Evolutionary conservation across 805 yeast species (phyloP).

Genomic region (Candida ulmi): DNA sequence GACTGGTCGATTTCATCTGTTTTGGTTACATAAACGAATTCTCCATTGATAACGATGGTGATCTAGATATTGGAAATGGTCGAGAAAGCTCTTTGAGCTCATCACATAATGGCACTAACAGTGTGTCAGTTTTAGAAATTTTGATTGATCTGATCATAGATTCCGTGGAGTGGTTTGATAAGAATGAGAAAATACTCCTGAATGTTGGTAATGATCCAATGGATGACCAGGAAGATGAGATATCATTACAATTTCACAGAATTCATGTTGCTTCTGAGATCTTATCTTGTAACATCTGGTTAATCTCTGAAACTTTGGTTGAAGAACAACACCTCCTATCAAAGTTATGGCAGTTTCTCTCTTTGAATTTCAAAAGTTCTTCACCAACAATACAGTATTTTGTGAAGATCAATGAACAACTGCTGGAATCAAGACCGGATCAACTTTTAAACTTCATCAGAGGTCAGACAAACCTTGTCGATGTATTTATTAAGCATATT

Average conservation of each 20-base stretch:
- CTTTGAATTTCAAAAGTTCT: constrained; percentile 46
- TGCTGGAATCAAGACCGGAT: constrained; percentile 71
- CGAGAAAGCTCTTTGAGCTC: background rate
- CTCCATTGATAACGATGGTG: constrained; percentile 1
- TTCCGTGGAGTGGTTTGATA: constrained; percentile 34
- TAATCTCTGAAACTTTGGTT: constrained; percentile 82
- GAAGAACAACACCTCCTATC: constrained; percentile 59
- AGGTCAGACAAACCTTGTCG: constrained; percentile 53
- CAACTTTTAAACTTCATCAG: constrained; percentile 52
- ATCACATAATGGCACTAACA: background rate
- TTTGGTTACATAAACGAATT: constrained; percentile 31
- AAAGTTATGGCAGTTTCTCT: constrained; percentile 74
- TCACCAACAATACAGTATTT: constrained; percentile 77
- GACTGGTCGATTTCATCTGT: constrained; percentile 46
- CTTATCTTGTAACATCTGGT: constrained; percentile 85
- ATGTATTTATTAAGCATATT: constrained; percentile 67
- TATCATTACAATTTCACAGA: constrained; percentile 20
- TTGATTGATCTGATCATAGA: constrained; percentile 37
- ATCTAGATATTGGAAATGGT: background rate
- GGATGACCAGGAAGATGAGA: constrained; percentile 12
- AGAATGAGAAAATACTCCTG: constrained; percentile 13
- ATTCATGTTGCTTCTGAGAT: constrained; percentile 78
- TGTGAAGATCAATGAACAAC: constrained; percentile 82
- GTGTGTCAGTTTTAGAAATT: constrained; percentile 38
- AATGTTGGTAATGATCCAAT: constrained; percentile 2